A percentile compares a stretch with the other conserved stretches of the same genome.
Conservation (phyloP, 176 grass and related monocot species). For the Lolium multiflorum region DNA sequence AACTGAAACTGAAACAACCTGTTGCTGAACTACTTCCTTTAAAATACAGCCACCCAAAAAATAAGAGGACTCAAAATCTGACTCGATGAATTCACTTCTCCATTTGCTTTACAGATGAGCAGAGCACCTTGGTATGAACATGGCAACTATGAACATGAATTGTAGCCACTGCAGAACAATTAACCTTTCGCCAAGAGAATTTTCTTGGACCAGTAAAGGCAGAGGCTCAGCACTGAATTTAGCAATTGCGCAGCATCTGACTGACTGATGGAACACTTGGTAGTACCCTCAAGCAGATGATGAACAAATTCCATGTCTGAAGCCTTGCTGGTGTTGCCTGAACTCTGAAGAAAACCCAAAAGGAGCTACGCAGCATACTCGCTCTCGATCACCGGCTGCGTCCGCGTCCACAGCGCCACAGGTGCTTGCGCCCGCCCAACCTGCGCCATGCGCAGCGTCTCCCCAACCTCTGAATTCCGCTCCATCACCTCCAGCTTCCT, state of each 20-base stretch:
- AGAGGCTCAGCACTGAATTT: background rate
- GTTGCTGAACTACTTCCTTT: slow-evolving; percentile 47
- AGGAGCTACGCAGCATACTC: slow-evolving; percentile 60
- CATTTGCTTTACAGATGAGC: slow-evolving; percentile 45
- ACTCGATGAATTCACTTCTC: slow-evolving; percentile 15
- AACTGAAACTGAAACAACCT: slow-evolving; percentile 1
- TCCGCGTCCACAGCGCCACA: slow-evolving; percentile 62
- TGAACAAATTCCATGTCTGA: slow-evolving; percentile 24
- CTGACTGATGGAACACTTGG: background rate
- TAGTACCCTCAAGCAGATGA: background rate
- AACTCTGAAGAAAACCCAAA: slow-evolving; percentile 7
- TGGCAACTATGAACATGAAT: slow-evolving; percentile 38
- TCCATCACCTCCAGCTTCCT: slow-evolving; percentile 74
- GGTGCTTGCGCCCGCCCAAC: slow-evolving; percentile 77
- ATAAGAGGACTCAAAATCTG: slow-evolving; percentile 33
- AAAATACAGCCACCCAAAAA: slow-evolving; percentile 59
- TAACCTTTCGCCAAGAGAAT: slow-evolving; percentile 45
- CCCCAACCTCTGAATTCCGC: slow-evolving; percentile 60
- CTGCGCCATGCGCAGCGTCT: slow-evolving; percentile 67
- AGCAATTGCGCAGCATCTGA: background rate
- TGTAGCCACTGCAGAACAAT: slow-evolving; percentile 7
- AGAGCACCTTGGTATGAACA: slow-evolving; percentile 37
- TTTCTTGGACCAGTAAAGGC: background rate
- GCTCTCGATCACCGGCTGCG: slow-evolving; percentile 77
- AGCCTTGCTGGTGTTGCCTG: background rate